A percentile compares a stretch with the other conserved stretches of the same genome.
Evolutionary conservation across 2,329 filamentous ascomycete species (phyloP).

Genomic region (Aspergillus udagawae): DNA sequence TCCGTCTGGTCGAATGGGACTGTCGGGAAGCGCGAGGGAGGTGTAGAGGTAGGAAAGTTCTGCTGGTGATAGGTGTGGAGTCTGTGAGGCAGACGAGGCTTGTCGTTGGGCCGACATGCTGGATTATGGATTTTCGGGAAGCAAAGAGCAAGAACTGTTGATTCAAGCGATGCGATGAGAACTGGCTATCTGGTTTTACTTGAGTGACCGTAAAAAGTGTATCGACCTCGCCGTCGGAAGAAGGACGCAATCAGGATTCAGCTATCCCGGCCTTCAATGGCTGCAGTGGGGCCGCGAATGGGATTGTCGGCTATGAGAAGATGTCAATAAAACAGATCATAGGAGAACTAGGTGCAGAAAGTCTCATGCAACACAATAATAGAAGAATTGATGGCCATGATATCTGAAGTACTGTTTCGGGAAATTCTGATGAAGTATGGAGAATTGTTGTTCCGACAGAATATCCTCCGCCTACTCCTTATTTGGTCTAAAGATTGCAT

Average conservation of each 20-base stretch:
- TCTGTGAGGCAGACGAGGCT: constrained; percentile 46
- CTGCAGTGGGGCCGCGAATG: background rate
- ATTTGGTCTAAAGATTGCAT: too few species aligned
- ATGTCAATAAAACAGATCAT: background rate
- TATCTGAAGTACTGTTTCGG: constrained; percentile 12
- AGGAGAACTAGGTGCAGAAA: background rate
- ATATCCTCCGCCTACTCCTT: background rate
- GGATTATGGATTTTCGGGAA: constrained; percentile 1
- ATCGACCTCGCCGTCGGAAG: too few species aligned
- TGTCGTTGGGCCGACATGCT: constrained; percentile 62
- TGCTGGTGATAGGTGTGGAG: constrained; percentile 76
- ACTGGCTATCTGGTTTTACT: background rate
- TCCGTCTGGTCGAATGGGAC: constrained; percentile 82
- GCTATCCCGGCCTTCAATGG: background rate
- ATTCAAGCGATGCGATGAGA: background rate
- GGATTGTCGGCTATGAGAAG: background rate
- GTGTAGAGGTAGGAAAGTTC: constrained; percentile 94
- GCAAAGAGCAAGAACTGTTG: background rate
- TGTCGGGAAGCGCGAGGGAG: constrained; percentile 70
- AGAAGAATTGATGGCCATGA: background rate
- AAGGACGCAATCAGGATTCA: background rate
- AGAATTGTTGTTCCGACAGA: constrained; percentile 24
- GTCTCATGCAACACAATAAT: background rate
- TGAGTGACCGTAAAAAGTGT: background rate
- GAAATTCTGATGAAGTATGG: constrained; percentile 29